Evolutionary conservation across 371 early-diverging fungal species (phyloP).

Genomic region (Mucor lusitanicus): DNA sequence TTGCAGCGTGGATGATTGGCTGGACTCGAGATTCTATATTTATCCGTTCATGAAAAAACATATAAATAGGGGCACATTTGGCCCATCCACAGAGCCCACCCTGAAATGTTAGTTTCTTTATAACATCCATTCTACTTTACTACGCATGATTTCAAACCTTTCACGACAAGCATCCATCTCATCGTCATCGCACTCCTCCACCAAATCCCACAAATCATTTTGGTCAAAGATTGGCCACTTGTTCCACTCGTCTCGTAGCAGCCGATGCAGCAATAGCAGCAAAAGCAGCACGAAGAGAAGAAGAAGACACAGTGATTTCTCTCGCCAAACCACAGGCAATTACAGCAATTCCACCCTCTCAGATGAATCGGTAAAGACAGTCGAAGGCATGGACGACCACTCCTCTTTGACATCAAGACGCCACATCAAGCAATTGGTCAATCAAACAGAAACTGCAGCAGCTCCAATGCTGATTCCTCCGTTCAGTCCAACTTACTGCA

Average conservation of each 20-base stretch:
- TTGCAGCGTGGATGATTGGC: slow-evolving; percentile 9
- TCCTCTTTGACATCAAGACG: slow-evolving; percentile 10
- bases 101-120: slow-evolving; percentile 1
- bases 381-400: slow-evolving; percentile 4
- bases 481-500: slow-evolving; percentile 49
- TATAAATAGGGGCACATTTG: slow-evolving; percentile 10
- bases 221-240: slow-evolving; percentile 21
- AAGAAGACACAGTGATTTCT: background rate
- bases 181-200: slow-evolving; percentile 13
- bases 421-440: slow-evolving; percentile 24
- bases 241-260: slow-evolving; percentile 4
- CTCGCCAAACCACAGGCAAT: slow-evolving; percentile 8
- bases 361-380: slow-evolving; percentile 15
- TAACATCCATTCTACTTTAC: background rate
- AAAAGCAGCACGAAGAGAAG: background rate
- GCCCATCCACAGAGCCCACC: background rate
- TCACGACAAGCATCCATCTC: slow-evolving; percentile 4
- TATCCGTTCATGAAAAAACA: background rate
- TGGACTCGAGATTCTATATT: background rate
- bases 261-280: background rate
- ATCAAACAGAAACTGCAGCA: slow-evolving; percentile 3
- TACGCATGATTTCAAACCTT: background rate
- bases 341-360: slow-evolving; percentile 22
- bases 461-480: slow-evolving; percentile 39
- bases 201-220: slow-evolving; percentile 19